phyloP scores from a whole-genome alignment of 2,329 filamentous ascomycete genomes.

The Alternaria infectoria region DNA sequence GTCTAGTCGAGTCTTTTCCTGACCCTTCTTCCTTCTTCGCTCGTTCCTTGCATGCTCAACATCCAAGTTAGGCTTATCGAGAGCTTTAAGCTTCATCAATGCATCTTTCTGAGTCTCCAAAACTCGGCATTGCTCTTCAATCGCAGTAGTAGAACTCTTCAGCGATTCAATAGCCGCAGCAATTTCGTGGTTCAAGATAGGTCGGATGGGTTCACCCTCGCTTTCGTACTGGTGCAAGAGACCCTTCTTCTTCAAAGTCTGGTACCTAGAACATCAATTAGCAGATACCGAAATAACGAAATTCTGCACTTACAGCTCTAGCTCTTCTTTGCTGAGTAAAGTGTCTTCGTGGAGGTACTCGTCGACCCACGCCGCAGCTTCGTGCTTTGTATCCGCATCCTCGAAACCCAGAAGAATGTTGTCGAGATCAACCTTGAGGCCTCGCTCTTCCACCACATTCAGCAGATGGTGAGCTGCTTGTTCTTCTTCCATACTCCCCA shows the following conservation, averaged over 20 bases:
- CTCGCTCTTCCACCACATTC: constrained; percentile 53
- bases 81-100: constrained; percentile 61
- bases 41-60: constrained; percentile 49
- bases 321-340: constrained; percentile 57
- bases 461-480: constrained; percentile 52
- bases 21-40: constrained; percentile 42
- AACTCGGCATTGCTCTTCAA: constrained; percentile 68
- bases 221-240: constrained; percentile 39
- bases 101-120: constrained; percentile 68
- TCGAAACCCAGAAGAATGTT: constrained; percentile 58
- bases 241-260: constrained; percentile 41
- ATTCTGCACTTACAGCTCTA: constrained; percentile 49
- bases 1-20: constrained; percentile 53
- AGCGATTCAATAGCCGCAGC: constrained; percentile 67
- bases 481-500: constrained; percentile 39
- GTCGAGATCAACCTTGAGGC: constrained; percentile 52
- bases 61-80: constrained; percentile 50
- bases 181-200: constrained; percentile 66
- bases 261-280: constrained; percentile 33
- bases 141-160: constrained; percentile 67
- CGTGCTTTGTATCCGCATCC: constrained; percentile 48
- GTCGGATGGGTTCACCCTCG: constrained; percentile 46
- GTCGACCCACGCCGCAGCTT: constrained; percentile 54
- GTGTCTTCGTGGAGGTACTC: constrained; percentile 55
- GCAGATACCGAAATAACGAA: rapidly evolving